Evolutionary conservation across 306 rosid genomes (phyloP), one percentile per base, ranked within the genome.

Genomic region (Trifolium pratense): DNA sequence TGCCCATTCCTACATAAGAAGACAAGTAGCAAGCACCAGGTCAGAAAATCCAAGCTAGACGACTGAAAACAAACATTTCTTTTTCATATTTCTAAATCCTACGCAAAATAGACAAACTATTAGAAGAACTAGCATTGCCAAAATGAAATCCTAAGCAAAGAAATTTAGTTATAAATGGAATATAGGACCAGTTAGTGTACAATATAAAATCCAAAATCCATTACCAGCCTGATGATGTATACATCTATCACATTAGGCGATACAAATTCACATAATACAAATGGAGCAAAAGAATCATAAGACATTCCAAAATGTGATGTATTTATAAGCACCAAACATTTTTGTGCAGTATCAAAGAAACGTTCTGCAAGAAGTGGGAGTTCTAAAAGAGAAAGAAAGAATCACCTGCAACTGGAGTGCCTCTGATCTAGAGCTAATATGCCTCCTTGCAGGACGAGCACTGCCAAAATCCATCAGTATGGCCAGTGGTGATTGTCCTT

Each of bases 401-500:
- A 60, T 66, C 68, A 95, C 99, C 99, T 91, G 99, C 79, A 95
- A 84, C 85, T 90, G 97, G 16, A 95, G 87, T 31, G 99, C 99
- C 86, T 91, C 99, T 53, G 91, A 75, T 59, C 99, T 89, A 82
- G 92, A 77, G 65, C 78, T 79, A 76, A 95, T 89, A 72, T 86
- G 86, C 82, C 69, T 95, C 89, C 91, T 95, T 20, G 93, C 97
- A 58, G 97, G 96, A 36, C 96, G 82, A 80, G 99, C 86, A 82
- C 99, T 95, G 71, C 99, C 96, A 80, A 95, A 91, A 86, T 95
- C 99, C 99, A 95, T 95, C 81, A 95, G 86, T 77, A 92, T 95
- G 80, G 97, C 97, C 66, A 91, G 89, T 48, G 97, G 93, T 17
- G 97, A 75, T 68, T 86, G 84, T 65, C 91, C 97, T 80, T 87